Percentiles rank a stretch among this genome's conserved stretches.
Evolutionary conservation across 176 grass and related monocot species (phyloP).

Genomic region (Tillandsia leiboldiana): DNA sequence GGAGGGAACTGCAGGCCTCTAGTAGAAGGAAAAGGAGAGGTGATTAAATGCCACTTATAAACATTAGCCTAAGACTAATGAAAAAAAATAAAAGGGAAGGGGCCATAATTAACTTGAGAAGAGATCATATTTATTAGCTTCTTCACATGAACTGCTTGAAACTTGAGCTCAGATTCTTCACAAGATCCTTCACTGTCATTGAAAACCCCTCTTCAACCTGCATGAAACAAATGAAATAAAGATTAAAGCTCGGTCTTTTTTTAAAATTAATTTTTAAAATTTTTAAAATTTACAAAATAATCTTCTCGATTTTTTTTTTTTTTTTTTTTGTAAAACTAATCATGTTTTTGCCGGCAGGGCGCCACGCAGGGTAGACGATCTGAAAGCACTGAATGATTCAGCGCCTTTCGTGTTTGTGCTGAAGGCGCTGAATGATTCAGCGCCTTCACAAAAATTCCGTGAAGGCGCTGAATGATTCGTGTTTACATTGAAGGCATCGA

Average conservation of each 20-base stretch:
- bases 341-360: too few relatives aligned
- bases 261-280: too few relatives aligned
- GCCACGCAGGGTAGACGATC: too few relatives aligned
- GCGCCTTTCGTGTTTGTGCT: too few relatives aligned
- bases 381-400: too few relatives aligned
- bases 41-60: conserved; percentile 22
- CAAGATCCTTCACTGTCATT: conserved; percentile 78
- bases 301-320: too few relatives aligned
- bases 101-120: conserved; percentile 26
- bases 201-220: conserved; percentile 80
- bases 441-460: too few relatives aligned
- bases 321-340: too few relatives aligned
- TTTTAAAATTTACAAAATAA: too few relatives aligned
- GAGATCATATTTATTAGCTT: conserved; percentile 23
- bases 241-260: not conserved
- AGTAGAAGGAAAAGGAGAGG: conserved; percentile 19
- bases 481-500: too few relatives aligned
- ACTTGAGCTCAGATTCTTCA: conserved; percentile 72
- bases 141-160: conserved; percentile 58
- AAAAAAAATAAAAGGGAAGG: conserved; percentile 19
- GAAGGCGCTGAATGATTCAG: too few relatives aligned
- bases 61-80: conserved; percentile 42
- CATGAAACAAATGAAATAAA: conserved; percentile 9
- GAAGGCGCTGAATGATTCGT: too few relatives aligned
- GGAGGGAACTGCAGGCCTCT: conserved; percentile 32